Conservation (phyloP, 768 basidiomycete species). For the Lentinula sp. region DNA sequence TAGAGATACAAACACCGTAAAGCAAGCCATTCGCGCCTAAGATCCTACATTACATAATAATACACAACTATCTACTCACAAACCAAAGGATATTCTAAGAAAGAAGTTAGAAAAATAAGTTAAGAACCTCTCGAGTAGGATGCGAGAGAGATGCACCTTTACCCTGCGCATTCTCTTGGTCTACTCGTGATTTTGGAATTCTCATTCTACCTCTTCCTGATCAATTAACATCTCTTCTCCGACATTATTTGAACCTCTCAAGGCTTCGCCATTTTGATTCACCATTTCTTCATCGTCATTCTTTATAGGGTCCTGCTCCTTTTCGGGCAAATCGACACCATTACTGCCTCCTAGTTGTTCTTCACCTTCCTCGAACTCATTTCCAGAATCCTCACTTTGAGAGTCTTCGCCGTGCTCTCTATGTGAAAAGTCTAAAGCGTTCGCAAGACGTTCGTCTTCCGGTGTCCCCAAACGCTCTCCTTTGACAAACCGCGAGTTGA, state of each 20-base stretch:
- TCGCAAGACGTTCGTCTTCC: not conserved
- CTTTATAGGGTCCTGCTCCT: not conserved
- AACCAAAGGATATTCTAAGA: not conserved
- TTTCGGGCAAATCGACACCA: too few relatives aligned
- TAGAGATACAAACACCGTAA: not conserved
- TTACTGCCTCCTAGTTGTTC: not conserved
- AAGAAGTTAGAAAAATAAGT: not conserved
- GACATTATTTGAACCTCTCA: not conserved
- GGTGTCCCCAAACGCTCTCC: not conserved
- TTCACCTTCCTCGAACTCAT: not conserved
- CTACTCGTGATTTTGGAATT: not conserved
- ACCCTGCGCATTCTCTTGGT: not conserved
- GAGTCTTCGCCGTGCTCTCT: conserved; percentile 5
- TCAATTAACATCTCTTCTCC: not conserved
- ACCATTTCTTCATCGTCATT: not conserved
- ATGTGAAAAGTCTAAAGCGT: not conserved
- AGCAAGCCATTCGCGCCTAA: not conserved
- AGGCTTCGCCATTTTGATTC: not conserved
- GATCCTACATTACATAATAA: not conserved
- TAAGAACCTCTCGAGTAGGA: too few relatives aligned
- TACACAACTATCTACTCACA: not conserved
- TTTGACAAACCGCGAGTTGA: not conserved
- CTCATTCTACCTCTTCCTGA: not conserved
- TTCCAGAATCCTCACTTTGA: not conserved
- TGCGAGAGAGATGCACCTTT: too few relatives aligned